Base-by-base conservation (phyloP, 495 filamentous ascomycete genomes). In the Glonium stellatum region DNA sequence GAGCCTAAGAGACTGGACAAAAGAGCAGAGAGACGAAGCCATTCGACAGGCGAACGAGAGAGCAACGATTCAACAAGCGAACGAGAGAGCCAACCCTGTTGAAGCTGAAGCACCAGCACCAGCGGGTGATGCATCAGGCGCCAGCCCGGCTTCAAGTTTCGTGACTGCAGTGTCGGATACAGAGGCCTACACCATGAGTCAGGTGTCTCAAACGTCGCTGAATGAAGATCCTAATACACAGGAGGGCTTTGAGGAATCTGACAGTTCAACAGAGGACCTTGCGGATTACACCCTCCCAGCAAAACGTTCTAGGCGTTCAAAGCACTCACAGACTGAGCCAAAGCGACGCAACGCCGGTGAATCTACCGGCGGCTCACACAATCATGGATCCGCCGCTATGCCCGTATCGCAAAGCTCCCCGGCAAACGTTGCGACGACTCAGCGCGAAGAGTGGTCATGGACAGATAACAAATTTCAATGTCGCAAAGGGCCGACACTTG, bases 161-260 rank as follows among this genome's bases (percentile, higher is more conserved):
- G 52, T 62, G 21, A 62, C 59, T 56, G 52, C 27, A 51, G 59
- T 62, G 51, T 51, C 53, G 23, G 59, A 56, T 42, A 57, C 52
- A 51, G 59, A 62, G 35, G 52, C 53, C 53, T 57, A 62, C 39
- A 62, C 59, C 23, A 57, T 57, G n/a, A 62, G 59, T 55, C 48
- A 55, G 44, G 41, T 31, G 11, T 60, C 50, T 58, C n/a, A 31
- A 22, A 52, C 48, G 27, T 58, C 48, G 41, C 35, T 55, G 25
- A 51, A 52, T 54, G 47, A 47, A 41, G 51, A n/a, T n/a, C n/a
- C n/a, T n/a, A n/a, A n/a, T n/a, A n/a, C n/a, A n/a, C n/a, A n/a
- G n/a, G n/a, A 21, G 27, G 52, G 41, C 25, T 36, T 49, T 60
- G 9, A 53, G 41, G 61, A 60, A 47, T 64, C 64, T 15, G 57